Evolutionary conservation across 306 rosid genomes (phyloP).

Genomic region (Gynostemma pentaphyllum): DNA sequence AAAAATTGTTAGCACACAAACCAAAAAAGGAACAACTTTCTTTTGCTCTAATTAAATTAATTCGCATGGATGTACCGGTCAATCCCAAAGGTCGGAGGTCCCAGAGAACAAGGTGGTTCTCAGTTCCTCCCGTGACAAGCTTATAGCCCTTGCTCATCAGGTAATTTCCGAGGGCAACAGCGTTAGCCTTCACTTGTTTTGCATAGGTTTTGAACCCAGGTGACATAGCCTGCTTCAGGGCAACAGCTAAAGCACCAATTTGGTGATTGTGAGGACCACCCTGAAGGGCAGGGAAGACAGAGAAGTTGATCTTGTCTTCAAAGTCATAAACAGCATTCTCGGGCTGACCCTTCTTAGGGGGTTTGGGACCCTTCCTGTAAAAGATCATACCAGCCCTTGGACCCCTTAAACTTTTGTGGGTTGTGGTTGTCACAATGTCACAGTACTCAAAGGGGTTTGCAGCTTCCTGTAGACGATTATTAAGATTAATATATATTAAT

Average conservation of each 20-base stretch:
- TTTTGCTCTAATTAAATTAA: neutral
- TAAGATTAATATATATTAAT: neutral
- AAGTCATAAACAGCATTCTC: conserved; percentile 77
- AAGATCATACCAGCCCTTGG: conserved; percentile 98
- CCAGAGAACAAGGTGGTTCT: conserved; percentile 96
- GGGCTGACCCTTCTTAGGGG: conserved; percentile 87
- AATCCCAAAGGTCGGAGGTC: conserved; percentile 95
- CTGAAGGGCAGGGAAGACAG: conserved; percentile 92
- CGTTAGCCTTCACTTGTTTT: conserved; percentile 90
- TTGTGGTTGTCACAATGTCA: conserved; percentile 85
- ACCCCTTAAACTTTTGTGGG: conserved; percentile 93
- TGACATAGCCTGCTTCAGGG: conserved; percentile 57
- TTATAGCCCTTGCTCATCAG: conserved; percentile 69
- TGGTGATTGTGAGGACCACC: conserved; percentile 99
- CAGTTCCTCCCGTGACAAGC: conserved; percentile 93
- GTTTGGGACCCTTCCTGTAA: conserved; percentile 83
- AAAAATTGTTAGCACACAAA: neutral
- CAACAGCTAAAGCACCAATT: conserved; percentile 94
- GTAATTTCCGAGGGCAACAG: conserved; percentile 79
- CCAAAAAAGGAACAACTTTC: neutral
- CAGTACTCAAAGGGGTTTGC: conserved; percentile 72
- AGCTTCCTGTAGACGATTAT: conserved; percentile 48
- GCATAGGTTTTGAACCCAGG: conserved; percentile 87
- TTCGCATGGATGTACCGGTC: conserved; percentile 42
- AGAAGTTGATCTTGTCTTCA: conserved; percentile 87